A percentile compares a stretch with the other conserved stretches of the same genome.
These are phyloP conservation scores for Aegilops speltoides DNA, from an alignment of 176 grass and related monocot genomes.

Conservation along the genomic window DNA sequence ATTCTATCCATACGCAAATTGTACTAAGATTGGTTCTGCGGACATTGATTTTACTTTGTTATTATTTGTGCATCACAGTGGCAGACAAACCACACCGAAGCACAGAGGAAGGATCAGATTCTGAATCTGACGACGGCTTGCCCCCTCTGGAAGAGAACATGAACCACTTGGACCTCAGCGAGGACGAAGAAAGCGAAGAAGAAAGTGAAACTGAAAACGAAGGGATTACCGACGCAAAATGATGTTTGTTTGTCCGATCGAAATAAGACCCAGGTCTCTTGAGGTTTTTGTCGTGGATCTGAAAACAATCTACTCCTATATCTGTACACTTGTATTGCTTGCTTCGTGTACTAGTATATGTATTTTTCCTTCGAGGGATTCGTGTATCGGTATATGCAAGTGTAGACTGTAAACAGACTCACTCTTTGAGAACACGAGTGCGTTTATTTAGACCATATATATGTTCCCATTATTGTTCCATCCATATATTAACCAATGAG, in stretches of 20 bases:
- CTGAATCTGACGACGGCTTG: slow-evolving; percentile 75
- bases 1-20: neutral
- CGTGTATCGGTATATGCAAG: neutral
- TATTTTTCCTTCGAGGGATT: no score
- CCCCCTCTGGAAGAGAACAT: slow-evolving; percentile 88
- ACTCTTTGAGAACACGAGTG: neutral
- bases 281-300: neutral
- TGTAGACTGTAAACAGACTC: neutral
- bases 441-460: neutral
- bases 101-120: slow-evolving; percentile 43
- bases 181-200: slow-evolving; percentile 58
- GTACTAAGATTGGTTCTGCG: neutral
- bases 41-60: neutral
- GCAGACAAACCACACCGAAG: slow-evolving; percentile 11
- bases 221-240: neutral
- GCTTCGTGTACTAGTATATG: neutral
- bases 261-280: neutral
- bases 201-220: slow-evolving; percentile 44
- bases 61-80: slow-evolving; percentile 17
- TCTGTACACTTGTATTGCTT: neutral
- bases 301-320: neutral
- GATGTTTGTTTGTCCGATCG: neutral
- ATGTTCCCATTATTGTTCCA: neutral
- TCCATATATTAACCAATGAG: neutral
- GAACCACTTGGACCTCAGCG: slow-evolving; percentile 62